phyloP scores from a whole-genome alignment of 805 yeast genomes.

The Sugiyamaella marilandica region DNA sequence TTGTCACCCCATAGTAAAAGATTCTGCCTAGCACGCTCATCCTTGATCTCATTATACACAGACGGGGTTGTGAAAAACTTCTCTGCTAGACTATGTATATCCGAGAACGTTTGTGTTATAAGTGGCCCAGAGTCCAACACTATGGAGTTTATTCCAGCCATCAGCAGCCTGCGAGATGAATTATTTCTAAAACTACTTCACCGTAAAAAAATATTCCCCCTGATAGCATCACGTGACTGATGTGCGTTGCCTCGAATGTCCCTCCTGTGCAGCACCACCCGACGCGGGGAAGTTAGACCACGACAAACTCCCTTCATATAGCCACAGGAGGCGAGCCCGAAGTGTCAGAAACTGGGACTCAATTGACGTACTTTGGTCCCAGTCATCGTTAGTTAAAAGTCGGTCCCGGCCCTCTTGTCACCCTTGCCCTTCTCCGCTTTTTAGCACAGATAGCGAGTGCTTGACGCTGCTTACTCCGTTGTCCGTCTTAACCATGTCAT shows the following conservation, averaged over 20 bases:
- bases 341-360: background rate
- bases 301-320: background rate
- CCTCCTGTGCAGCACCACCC: too few relatives aligned
- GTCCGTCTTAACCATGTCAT: background rate
- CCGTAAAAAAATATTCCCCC: background rate
- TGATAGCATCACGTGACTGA: background rate
- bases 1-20: constrained; percentile 74
- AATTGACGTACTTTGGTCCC: background rate
- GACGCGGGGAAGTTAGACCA: background rate
- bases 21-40: constrained; percentile 77
- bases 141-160: constrained; percentile 41
- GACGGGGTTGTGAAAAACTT: constrained; percentile 88
- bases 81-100: constrained; percentile 63
- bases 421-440: too few relatives aligned
- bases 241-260: background rate
- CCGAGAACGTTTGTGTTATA: constrained; percentile 75
- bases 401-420: too few relatives aligned
- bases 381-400: background rate
- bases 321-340: background rate
- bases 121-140: constrained; percentile 95
- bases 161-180: background rate
- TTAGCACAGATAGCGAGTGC: too few relatives aligned
- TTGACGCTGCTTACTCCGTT: too few relatives aligned
- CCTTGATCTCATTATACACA: constrained; percentile 79
- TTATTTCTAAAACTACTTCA: background rate